Evolutionary conservation across 495 filamentous ascomycete genomes (phyloP).

Genomic region (Cenococcum geophilum): DNA sequence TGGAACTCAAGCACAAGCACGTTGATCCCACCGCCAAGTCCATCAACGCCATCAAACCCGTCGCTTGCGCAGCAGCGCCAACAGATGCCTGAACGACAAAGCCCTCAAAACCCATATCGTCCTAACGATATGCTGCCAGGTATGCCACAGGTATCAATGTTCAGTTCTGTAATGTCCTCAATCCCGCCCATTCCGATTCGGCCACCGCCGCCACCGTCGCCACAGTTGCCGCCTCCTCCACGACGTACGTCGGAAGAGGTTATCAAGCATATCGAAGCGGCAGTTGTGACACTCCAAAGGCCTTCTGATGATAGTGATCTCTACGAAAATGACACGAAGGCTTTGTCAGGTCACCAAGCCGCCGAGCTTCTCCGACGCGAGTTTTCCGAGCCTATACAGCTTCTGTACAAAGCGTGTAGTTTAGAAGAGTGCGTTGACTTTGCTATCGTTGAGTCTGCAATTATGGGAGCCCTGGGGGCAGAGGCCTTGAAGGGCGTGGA

Average conservation of each 20-base stretch:
- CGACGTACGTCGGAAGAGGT: not conserved
- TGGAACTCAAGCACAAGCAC: constrained; percentile 1
- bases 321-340: not conserved
- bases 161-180: not conserved
- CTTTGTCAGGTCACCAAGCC: not conserved
- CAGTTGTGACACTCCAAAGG: not conserved
- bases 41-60: not conserved
- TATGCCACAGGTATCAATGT: not conserved
- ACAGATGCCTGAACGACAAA: not conserved
- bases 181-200: not conserved
- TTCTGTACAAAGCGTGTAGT: not conserved
- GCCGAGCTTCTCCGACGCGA: constrained; percentile 1
- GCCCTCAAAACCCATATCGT: not conserved
- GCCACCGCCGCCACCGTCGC: not conserved
- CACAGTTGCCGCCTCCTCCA: not conserved
- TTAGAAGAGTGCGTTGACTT: constrained; percentile 1
- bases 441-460: not conserved
- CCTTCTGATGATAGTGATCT: not conserved
- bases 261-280: not conserved
- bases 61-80: not conserved
- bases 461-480: not conserved
- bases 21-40: not conserved
- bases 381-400: not conserved
- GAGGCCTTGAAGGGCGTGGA: not conserved
- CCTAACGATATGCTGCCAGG: not conserved